phyloP scores from a whole-genome alignment of 371 early-diverging fungal species.

The Syncephalastrum racemosum region DNA sequence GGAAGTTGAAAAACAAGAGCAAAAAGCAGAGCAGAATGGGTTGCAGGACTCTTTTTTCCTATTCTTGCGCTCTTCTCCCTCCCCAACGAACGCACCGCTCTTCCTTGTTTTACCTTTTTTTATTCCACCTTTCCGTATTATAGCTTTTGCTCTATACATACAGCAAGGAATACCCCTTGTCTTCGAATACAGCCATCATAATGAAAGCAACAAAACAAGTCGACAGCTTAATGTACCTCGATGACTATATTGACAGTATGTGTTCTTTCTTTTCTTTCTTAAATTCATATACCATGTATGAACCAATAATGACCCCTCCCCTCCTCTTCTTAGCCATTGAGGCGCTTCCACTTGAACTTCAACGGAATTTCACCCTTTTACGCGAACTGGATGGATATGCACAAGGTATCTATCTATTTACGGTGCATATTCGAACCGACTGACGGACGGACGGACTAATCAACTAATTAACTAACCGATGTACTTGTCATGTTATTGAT shows the following conservation, averaged over 20 bases:
- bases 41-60: too few relatives aligned
- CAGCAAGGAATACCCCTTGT: too few relatives aligned
- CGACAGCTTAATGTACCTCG: constrained; percentile 67
- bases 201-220: constrained; percentile 36
- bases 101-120: too few relatives aligned
- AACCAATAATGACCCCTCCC: constrained; percentile 6
- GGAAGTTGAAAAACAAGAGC: too few relatives aligned
- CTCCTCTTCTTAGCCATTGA: constrained; percentile 66
- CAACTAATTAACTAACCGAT: not conserved
- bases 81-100: too few relatives aligned
- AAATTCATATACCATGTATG: not conserved
- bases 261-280: constrained; percentile 6
- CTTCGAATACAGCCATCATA: not conserved
- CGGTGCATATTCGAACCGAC: not conserved
- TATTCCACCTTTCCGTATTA: too few relatives aligned
- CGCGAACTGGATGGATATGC: constrained; percentile 88
- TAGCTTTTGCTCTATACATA: too few relatives aligned
- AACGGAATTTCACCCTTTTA: constrained; percentile 87
- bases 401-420: constrained; percentile 72
- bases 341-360: constrained; percentile 87
- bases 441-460: not conserved
- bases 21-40: too few relatives aligned
- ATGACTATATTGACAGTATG: constrained; percentile 91
- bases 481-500: not conserved
- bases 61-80: too few relatives aligned